These are phyloP conservation scores for Schizothecium vesticola DNA, from an alignment of 495 filamentous ascomycete species.

Conservation along the genomic window DNA sequence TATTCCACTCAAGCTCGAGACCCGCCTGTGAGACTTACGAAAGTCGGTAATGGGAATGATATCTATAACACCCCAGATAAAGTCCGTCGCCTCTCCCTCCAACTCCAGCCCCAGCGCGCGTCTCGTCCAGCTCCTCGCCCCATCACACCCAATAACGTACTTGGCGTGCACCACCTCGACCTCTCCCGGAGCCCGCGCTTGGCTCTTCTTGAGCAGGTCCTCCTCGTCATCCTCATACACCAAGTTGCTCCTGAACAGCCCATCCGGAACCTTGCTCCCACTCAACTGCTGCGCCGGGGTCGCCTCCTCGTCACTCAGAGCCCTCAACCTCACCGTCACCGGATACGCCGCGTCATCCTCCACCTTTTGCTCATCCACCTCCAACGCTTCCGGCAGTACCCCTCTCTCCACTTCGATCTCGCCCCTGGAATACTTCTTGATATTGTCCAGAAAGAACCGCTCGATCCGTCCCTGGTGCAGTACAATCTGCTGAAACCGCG, in stretches of 20 bases:
- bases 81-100: constrained; percentile 58
- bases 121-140: constrained; percentile 59
- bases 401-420: constrained; percentile 50
- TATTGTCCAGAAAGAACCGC: constrained; percentile 50
- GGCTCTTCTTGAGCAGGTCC: constrained; percentile 33
- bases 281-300: constrained; percentile 35
- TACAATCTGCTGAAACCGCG: constrained; percentile 49
- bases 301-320: constrained; percentile 42
- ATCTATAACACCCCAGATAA: constrained; percentile 63
- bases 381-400: constrained; percentile 44
- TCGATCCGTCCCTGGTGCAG: constrained; percentile 55
- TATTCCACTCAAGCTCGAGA: not conserved
- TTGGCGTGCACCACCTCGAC: constrained; percentile 47
- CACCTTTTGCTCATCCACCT: constrained; percentile 40
- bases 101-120: constrained; percentile 49
- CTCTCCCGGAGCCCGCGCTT: constrained; percentile 32
- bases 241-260: constrained; percentile 47
- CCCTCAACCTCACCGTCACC: constrained; percentile 44
- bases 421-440: constrained; percentile 32
- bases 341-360: constrained; percentile 50
- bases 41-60: constrained; percentile 65
- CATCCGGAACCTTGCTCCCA: constrained; percentile 35
- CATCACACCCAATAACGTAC: constrained; percentile 66
- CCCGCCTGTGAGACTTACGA: constrained; percentile 18
- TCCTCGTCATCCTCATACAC: constrained; percentile 51